Percentiles rank a stretch among this genome's conserved stretches.
Evolutionary conservation across 2,329 filamentous ascomycete species (phyloP).

Genomic region (Fusarium camptoceras): DNA sequence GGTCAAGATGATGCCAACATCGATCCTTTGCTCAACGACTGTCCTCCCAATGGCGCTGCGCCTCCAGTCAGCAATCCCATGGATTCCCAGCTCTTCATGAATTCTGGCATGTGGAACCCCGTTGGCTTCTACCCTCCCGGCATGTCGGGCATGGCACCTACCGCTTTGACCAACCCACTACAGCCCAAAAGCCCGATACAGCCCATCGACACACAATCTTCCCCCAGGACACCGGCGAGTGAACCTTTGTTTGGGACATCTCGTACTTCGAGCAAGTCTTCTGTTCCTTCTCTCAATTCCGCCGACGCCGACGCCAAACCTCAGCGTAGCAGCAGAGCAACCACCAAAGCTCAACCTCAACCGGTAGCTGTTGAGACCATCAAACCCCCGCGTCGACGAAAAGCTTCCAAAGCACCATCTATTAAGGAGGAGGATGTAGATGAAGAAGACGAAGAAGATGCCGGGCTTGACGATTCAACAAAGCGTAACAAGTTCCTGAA

Average conservation of each 20-base stretch:
- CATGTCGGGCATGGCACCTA: background rate
- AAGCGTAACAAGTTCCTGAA: conserved; percentile 72
- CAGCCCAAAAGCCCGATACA: conserved; percentile 13
- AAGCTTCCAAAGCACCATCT: background rate
- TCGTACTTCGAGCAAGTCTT: conserved; percentile 38
- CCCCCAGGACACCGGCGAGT: conserved; percentile 4
- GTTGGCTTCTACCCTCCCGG: background rate
- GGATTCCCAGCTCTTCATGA: conserved; percentile 6
- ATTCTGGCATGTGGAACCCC: conserved; percentile 21
- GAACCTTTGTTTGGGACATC: conserved; percentile 19
- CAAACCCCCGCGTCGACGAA: background rate
- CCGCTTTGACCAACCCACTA: background rate
- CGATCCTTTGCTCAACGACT: conserved; percentile 32
- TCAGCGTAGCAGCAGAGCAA: background rate
- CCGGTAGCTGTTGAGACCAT: background rate
- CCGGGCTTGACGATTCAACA: conserved; percentile 41
- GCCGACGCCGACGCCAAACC: background rate
- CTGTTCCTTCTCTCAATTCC: conserved; percentile 19
- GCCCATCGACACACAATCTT: conserved; percentile 18
- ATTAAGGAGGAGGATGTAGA: conserved; percentile 27
- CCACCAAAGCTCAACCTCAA: background rate
- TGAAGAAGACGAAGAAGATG: conserved; percentile 31
- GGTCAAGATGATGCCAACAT: conserved; percentile 20
- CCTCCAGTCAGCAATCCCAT: background rate
- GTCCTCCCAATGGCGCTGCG: background rate